Evolutionary conservation across 257 asterid species (phyloP).

Genomic region (Solanum lignicaule): DNA sequence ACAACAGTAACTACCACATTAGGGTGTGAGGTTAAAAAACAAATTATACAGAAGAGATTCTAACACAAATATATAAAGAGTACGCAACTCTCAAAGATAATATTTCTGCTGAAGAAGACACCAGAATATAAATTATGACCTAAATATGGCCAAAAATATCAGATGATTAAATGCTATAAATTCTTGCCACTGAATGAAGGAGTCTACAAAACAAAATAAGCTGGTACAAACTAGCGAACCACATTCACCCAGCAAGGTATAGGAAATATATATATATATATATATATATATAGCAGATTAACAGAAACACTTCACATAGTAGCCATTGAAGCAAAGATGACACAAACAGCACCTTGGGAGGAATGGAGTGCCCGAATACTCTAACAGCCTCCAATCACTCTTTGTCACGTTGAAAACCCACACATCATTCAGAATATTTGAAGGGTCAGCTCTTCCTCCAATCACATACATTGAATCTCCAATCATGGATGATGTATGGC

Average conservation of each 20-base stretch:
- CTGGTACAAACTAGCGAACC: neutral
- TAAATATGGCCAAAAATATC: neutral
- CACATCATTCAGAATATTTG: constrained; percentile 68
- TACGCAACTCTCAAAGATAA: neutral
- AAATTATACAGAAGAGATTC: neutral
- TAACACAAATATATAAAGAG: neutral
- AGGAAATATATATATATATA: neutral
- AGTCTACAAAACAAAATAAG: neutral
- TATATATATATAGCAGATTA: neutral
- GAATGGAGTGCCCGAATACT: constrained; percentile 56
- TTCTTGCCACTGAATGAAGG: neutral
- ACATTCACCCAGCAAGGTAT: neutral
- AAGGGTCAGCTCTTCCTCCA: constrained; percentile 95
- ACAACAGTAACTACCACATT: neutral
- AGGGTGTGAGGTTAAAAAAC: neutral
- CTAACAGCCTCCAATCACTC: constrained; percentile 59
- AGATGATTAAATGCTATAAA: neutral
- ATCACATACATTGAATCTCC: constrained; percentile 59
- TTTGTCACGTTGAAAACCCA: constrained; percentile 47
- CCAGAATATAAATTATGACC: neutral
- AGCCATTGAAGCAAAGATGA: neutral
- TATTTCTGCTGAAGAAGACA: neutral
- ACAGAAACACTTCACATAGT: neutral
- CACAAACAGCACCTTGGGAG: constrained; percentile 53
- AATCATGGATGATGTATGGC: constrained; percentile 61